These are phyloP conservation scores for Kokia cookei DNA, from an alignment of 441 rosid genomes.

Conservation along the genomic window DNA sequence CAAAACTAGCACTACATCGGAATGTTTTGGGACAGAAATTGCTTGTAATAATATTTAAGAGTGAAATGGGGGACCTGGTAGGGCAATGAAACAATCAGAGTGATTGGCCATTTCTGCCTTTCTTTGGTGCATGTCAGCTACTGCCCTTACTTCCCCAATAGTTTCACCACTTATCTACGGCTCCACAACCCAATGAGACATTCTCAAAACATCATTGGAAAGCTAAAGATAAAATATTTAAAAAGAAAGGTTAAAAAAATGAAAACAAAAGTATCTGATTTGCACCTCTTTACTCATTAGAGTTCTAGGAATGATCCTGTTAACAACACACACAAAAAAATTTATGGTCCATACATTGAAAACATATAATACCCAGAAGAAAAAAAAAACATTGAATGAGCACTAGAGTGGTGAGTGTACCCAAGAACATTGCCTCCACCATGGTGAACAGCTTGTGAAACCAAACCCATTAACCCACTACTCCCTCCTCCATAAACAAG, in stretches of 20 bases:
- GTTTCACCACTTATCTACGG: constrained; percentile 78
- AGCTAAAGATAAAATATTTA: background rate
- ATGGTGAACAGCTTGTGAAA: constrained; percentile 74
- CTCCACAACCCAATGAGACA: constrained; percentile 12
- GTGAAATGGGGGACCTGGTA: constrained; percentile 63
- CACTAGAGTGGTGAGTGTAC: constrained; percentile 26
- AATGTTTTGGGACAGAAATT: background rate
- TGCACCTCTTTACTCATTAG: constrained; percentile 84
- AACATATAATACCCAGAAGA: background rate
- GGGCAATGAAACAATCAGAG: constrained; percentile 93
- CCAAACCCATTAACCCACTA: constrained; percentile 88
- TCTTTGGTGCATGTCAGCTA: constrained; percentile 93
- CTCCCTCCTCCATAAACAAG: constrained; percentile 99
- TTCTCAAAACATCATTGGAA: constrained; percentile 1
- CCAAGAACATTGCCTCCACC: constrained; percentile 90
- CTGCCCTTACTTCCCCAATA: constrained; percentile 80
- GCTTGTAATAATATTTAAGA: background rate
- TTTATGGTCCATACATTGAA: background rate
- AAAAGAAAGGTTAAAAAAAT: background rate
- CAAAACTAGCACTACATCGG: background rate
- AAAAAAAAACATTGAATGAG: background rate
- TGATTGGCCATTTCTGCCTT: constrained; percentile 94
- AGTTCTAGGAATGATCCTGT: constrained; percentile 87
- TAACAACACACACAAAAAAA: background rate
- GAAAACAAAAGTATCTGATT: background rate